These are phyloP conservation scores for Pythium biforme DNA, from an alignment of 352 stramenopile genomes.

Conservation along the genomic window DNA sequence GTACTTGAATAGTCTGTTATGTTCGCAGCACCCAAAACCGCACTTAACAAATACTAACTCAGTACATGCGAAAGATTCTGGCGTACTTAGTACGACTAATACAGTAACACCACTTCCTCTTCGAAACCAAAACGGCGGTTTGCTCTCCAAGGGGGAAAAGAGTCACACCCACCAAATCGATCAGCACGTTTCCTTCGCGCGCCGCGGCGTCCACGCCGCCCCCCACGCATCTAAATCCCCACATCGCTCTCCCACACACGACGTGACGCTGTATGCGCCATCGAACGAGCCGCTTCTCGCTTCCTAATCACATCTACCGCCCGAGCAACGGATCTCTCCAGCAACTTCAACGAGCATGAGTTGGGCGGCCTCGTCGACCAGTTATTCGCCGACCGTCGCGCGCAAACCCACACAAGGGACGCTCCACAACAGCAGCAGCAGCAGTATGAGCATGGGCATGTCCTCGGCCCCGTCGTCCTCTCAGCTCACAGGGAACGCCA, in stretches of 20 bases:
- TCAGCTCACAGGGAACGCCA: conserved; percentile 1
- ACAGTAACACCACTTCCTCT: not conserved
- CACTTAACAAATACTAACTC: not conserved
- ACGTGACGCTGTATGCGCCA: not conserved
- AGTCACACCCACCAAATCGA: no score
- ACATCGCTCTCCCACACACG: no score
- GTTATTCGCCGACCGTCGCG: not conserved
- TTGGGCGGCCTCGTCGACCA: conserved; percentile 1
- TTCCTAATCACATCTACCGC: not conserved
- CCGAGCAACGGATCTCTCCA: not conserved
- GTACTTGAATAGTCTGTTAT: not conserved
- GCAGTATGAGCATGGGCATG: not conserved
- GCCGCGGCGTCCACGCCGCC: no score
- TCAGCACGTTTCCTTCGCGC: no score
- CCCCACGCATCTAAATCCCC: no score
- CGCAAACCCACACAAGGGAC: conserved; percentile 2
- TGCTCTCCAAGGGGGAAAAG: not conserved
- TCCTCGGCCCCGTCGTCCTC: conserved; percentile 14
- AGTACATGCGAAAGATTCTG: not conserved
- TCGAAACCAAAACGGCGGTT: not conserved
- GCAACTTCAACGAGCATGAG: conserved; percentile 17
- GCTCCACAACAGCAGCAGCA: not conserved
- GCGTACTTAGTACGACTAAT: not conserved
- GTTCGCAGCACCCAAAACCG: not conserved
- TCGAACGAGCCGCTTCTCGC: not conserved